Base-by-base conservation (phyloP, 2,329 filamentous ascomycete species). In the Cryphonectria carpinicola region DNA sequence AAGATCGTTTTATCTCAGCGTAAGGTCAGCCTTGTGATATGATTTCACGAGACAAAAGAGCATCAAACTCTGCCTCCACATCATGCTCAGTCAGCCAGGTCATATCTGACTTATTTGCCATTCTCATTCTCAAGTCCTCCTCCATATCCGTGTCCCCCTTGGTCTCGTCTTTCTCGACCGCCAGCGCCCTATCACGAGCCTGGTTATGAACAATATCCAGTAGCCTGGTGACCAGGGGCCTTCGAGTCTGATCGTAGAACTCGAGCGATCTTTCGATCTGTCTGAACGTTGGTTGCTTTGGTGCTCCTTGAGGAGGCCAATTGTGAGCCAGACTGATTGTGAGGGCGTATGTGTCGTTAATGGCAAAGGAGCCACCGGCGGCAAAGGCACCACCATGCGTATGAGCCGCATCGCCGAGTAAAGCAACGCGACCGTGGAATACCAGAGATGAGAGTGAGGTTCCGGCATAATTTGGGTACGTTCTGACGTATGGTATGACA, bases 391-490 rank as follows among this genome's bases (percentile, higher is more conserved):
- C 80, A 35, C 80, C 80, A 70, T 81, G 79, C 4, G 80, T 77
- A 72, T 82, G 80, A 13, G 80, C 80, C 41, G 81, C 80, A 71
- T 82, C 80, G 3, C 81, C 80, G 8, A 79, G 77, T 3, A 81
- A 75, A 0, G 77, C 79, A 5, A 78, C 76, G 13, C 77, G 76
- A 32, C 74, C 73, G 14, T 74, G 74, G 67, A 79, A 78, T 4
- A 78, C 70, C 77, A 78, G 79, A 37, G 76, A 32, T 32, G 0
- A 32, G 32, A 32, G 32, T 32, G 32, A 3, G 3, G 3, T 32
- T 32, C 32, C 3, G 32, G 32, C 32, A 32, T 32, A 32, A 32
- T 32, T 32, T 32, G 32, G 32, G 32, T 32, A 32, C 32, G 32
- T 32, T 3, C 32, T 32, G 32, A 32, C 32, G 3, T 32, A 32